These are phyloP conservation scores for Gossypium trilobum DNA, from an alignment of 441 rosid genomes.

Conservation along the genomic window DNA sequence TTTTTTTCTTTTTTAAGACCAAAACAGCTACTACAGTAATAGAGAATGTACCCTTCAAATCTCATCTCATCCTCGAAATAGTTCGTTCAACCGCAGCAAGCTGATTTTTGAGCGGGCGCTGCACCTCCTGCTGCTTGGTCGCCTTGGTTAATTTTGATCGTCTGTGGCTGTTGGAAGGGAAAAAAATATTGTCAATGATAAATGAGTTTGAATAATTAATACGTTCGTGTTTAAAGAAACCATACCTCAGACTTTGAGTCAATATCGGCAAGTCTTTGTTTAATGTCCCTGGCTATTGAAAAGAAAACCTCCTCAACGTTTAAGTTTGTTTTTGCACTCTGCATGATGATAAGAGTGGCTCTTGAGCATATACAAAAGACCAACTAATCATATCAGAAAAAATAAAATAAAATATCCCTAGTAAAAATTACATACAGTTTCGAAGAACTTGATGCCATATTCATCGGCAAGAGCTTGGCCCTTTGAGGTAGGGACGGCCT, in stretches of 20 bases:
- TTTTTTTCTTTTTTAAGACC: constrained; percentile 12
- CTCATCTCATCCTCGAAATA: constrained; percentile 4
- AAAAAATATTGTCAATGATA: neutral
- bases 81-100: constrained; percentile 62
- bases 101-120: constrained; percentile 54
- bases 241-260: constrained; percentile 18
- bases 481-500: constrained; percentile 19
- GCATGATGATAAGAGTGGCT: neutral
- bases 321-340: constrained; percentile 22
- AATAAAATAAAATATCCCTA: neutral
- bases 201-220: neutral
- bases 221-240: neutral
- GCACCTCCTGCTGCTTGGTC: constrained; percentile 51
- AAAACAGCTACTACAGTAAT: constrained; percentile 20
- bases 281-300: constrained; percentile 20
- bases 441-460: constrained; percentile 21
- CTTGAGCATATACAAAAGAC: neutral
- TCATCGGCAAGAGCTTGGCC: constrained; percentile 25
- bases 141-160: constrained; percentile 76
- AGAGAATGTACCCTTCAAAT: constrained; percentile 11
- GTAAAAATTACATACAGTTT: constrained; percentile 12
- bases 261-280: constrained; percentile 19
- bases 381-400: neutral
- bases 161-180: constrained; percentile 51
- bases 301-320: constrained; percentile 22